These are phyloP conservation scores for Sclerotinia subarctica DNA, from an alignment of 2,329 filamentous ascomycete species.

Conservation along the genomic window DNA sequence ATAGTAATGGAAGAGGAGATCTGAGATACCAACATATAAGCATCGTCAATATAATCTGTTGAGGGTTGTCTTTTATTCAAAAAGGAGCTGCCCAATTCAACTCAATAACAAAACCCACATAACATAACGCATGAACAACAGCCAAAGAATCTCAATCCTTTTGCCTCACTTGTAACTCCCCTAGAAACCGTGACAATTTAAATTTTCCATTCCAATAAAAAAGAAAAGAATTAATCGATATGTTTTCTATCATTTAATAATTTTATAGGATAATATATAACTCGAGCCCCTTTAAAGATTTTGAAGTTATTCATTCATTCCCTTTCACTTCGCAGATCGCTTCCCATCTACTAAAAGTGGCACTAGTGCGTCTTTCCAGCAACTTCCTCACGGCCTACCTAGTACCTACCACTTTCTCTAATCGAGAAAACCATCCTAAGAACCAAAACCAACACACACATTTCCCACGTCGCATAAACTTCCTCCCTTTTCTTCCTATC, in stretches of 20 bases:
- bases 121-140: slow-evolving; percentile 3
- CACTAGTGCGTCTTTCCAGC: slow-evolving; percentile 20
- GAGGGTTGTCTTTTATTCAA: neutral
- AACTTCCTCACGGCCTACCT: slow-evolving; percentile 15
- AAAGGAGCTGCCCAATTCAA: neutral
- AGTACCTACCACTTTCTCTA: slow-evolving; percentile 6
- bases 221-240: neutral
- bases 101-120: neutral
- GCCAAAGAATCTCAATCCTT: neutral
- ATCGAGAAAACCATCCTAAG: slow-evolving; percentile 17
- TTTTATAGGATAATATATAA: slow-evolving; percentile 3
- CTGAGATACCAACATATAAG: neutral
- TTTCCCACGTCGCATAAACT: slow-evolving; percentile 16
- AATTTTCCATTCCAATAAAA: neutral
- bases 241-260: neutral
- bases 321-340: slow-evolving; percentile 15
- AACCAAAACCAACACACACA: slow-evolving; percentile 6
- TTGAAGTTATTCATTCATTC: neutral
- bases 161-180: neutral
- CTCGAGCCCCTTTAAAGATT: slow-evolving; percentile 1
- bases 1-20: neutral
- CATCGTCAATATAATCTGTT: neutral
- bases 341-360: slow-evolving; percentile 21
- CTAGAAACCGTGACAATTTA: neutral
- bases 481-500: slow-evolving; percentile 1